phyloP scores from a whole-genome alignment of 371 early-diverging fungal genomes.

The Mortierella sp. region DNA sequence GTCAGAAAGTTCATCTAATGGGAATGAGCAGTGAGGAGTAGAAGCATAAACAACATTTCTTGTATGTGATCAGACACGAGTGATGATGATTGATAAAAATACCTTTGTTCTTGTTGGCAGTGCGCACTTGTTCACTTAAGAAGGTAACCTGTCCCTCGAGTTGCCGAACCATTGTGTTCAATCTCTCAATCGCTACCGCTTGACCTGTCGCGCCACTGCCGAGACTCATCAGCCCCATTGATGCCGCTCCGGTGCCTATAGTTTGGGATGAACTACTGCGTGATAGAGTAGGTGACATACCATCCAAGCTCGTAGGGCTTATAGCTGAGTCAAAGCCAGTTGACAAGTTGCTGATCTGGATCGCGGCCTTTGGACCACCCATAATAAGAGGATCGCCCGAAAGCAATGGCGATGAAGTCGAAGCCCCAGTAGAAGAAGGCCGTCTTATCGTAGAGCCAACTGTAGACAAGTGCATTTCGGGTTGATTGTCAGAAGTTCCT shows the following conservation, averaged over 20 bases:
- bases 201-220: conserved; percentile 29
- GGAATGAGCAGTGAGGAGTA: not conserved
- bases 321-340: conserved; percentile 25
- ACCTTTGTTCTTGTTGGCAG: conserved; percentile 75
- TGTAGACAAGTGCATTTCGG: conserved; percentile 6
- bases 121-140: conserved; percentile 75
- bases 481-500: conserved; percentile 5
- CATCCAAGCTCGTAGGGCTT: conserved; percentile 31
- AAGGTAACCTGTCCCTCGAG: conserved; percentile 78
- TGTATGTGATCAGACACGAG: not conserved
- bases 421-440: conserved; percentile 4
- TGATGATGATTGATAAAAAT: conserved; percentile 1
- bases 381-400: not conserved
- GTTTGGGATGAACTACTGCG: conserved; percentile 41
- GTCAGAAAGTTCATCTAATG: conserved; percentile 79
- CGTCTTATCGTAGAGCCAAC: not conserved
- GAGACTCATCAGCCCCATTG: conserved; percentile 28
- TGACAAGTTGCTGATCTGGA: not conserved
- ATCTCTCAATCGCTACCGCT: conserved; percentile 67
- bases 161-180: conserved; percentile 70
- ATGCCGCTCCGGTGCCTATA: conserved; percentile 10
- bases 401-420: conserved; percentile 17
- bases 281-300: conserved; percentile 31
- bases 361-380: conserved; percentile 2
- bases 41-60: not conserved